These are phyloP conservation scores for Pestalotiopsis sp. DNA, from an alignment of 2,329 filamentous ascomycete genomes.

Conservation along the genomic window DNA sequence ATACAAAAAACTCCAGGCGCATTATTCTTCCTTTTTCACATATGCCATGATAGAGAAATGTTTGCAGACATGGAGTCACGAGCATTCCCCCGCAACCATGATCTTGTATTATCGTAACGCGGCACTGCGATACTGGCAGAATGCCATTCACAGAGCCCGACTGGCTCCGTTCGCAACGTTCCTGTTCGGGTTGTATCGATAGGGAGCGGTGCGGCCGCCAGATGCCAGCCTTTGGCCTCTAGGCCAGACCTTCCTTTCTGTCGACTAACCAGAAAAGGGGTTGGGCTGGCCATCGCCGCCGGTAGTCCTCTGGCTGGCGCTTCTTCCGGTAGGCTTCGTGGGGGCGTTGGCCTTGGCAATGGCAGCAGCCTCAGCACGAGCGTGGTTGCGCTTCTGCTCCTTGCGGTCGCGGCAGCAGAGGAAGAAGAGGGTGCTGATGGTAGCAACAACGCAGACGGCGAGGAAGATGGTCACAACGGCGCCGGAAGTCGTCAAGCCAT, in stretches of 20 bases:
- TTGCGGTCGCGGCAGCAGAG: constrained; percentile 52
- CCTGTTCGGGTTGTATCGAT: neutral
- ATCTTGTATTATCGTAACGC: neutral
- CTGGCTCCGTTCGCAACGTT: neutral
- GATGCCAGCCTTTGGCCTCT: neutral
- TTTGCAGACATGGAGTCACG: neutral
- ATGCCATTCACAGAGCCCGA: neutral
- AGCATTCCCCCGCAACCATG: neutral
- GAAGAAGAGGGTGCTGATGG: constrained; percentile 44
- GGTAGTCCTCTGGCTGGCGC: neutral
- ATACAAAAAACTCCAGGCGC: neutral
- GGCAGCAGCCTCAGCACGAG: constrained; percentile 50
- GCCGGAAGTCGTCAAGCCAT: constrained; percentile 37
- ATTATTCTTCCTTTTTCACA: neutral
- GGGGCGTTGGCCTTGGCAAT: constrained; percentile 41
- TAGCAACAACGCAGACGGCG: constrained; percentile 36
- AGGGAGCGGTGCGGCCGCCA: neutral
- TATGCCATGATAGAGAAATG: neutral
- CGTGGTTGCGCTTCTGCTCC: constrained; percentile 41
- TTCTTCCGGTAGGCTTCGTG: neutral
- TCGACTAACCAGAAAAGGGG: constrained; percentile 8
- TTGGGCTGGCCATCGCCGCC: constrained; percentile 4
- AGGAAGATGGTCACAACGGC: constrained; percentile 51
- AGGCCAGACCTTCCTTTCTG: neutral
- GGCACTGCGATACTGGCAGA: neutral